These are phyloP conservation scores for Diversispora epigaea DNA, from an alignment of 192 early-diverging fungal genomes.

Conservation along the genomic window DNA sequence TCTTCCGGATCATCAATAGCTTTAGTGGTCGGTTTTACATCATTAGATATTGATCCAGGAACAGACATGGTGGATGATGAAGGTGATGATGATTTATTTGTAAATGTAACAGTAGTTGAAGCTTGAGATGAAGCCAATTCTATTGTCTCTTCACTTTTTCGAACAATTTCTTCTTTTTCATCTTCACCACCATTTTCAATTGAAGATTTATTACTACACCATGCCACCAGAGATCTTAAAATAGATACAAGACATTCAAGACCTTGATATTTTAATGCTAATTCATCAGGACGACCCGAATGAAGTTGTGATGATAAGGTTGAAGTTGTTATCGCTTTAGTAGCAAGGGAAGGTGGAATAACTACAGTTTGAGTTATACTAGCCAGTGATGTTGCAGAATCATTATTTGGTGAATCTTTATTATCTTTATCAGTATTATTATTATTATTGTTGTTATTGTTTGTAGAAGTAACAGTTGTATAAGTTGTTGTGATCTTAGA, in stretches of 20 bases:
- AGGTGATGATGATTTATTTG: constrained; percentile 27
- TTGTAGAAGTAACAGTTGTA: constrained; percentile 17
- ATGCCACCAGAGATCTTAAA: constrained; percentile 65
- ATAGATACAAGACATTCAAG: constrained; percentile 62
- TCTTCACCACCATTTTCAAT: constrained; percentile 3
- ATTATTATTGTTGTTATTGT: neutral
- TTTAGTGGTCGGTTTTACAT: neutral
- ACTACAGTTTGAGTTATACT: neutral
- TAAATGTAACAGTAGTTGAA: neutral
- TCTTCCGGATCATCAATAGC: constrained; percentile 81
- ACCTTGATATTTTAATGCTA: constrained; percentile 55
- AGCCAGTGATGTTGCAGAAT: neutral
- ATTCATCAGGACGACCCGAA: constrained; percentile 35
- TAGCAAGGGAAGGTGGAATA: constrained; percentile 48
- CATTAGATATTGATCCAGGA: neutral
- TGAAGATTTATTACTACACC: constrained; percentile 54
- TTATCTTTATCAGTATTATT: constrained; percentile 25
- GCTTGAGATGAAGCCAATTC: constrained; percentile 26
- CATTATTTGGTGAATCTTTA: neutral
- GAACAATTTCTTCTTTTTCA: constrained; percentile 26
- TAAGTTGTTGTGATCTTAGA: constrained; percentile 58
- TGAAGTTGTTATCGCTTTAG: constrained; percentile 41
- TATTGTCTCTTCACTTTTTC: constrained; percentile 28
- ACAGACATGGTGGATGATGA: constrained; percentile 33
- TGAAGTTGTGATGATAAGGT: constrained; percentile 33